phyloP scores from a whole-genome alignment of 345 rosid genomes.

The Populus nigra region DNA sequence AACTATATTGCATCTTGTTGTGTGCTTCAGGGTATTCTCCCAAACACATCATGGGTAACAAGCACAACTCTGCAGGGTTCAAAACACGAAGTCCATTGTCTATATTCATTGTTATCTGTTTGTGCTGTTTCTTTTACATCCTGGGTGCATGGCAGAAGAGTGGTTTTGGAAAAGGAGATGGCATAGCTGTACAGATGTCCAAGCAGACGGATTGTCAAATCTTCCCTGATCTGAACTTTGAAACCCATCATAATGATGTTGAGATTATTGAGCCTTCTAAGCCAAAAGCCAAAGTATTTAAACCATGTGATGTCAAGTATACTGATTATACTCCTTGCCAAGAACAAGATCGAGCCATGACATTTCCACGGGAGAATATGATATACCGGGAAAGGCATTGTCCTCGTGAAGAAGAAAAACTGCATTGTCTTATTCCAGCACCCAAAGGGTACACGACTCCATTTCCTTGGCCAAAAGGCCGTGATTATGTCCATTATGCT shows the following conservation, averaged over 20 bases:
- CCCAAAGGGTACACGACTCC: constrained; percentile 89
- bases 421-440: constrained; percentile 84
- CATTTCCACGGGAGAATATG: constrained; percentile 89
- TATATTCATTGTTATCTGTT: constrained; percentile 62
- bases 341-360: constrained; percentile 91
- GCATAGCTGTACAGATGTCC: constrained; percentile 62
- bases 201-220: constrained; percentile 66
- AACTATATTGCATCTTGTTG: not conserved
- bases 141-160: constrained; percentile 96
- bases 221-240: constrained; percentile 59
- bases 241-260: constrained; percentile 69
- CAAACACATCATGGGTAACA: constrained; percentile 50
- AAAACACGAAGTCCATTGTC: constrained; percentile 61
- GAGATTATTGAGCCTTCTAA: constrained; percentile 50
- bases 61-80: constrained; percentile 45
- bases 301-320: constrained; percentile 72
- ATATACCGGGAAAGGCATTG: constrained; percentile 94
- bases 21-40: constrained; percentile 10
- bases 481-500: constrained; percentile 85
- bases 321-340: constrained; percentile 96
- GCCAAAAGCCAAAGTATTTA: constrained; percentile 50
- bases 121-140: constrained; percentile 87
- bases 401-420: constrained; percentile 72
- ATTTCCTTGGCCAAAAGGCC: constrained; percentile 94
- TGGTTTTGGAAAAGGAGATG: constrained; percentile 90